Evolutionary conservation across 306 rosid species (phyloP).

Genomic region (Vigna reflexopilosa): DNA sequence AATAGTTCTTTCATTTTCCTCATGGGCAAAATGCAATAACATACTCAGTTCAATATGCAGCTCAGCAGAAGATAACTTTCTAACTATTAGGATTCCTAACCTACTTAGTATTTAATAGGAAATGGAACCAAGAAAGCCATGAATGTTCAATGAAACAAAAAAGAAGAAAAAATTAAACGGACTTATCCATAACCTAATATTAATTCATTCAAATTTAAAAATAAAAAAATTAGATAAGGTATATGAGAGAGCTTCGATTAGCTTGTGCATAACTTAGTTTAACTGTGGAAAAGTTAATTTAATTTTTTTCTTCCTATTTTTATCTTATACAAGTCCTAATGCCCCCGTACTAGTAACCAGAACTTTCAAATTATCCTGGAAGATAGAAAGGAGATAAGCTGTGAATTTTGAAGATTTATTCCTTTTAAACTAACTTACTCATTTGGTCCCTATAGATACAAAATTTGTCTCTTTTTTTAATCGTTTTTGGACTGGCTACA

Average conservation of each 20-base stretch:
- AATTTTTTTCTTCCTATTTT: no score
- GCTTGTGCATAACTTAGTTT: no score
- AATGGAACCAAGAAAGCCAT: slow-evolving; percentile 12
- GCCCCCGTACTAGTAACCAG: neutral
- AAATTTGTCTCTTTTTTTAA: no score
- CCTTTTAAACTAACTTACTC: neutral
- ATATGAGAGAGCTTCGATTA: no score
- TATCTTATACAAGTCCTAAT: no score
- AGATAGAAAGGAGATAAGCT: slow-evolving; percentile 12
- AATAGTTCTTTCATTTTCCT: neutral
- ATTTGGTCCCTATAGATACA: no score
- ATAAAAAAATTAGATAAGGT: no score
- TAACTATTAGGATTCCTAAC: slow-evolving; percentile 3
- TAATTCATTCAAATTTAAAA: no score
- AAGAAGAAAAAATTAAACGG: no score
- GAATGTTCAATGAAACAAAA: slow-evolving; percentile 4
- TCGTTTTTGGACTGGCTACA: no score
- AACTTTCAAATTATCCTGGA: slow-evolving; percentile 23
- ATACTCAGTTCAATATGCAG: slow-evolving; percentile 29
- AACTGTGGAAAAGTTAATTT: no score
- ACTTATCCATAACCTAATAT: no score
- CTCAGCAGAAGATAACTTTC: neutral
- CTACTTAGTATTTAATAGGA: slow-evolving; percentile 5
- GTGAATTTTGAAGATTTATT: neutral
- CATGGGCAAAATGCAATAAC: neutral